Conservation (phyloP, 345 rosid genomes). For the Heritiera littoralis region DNA sequence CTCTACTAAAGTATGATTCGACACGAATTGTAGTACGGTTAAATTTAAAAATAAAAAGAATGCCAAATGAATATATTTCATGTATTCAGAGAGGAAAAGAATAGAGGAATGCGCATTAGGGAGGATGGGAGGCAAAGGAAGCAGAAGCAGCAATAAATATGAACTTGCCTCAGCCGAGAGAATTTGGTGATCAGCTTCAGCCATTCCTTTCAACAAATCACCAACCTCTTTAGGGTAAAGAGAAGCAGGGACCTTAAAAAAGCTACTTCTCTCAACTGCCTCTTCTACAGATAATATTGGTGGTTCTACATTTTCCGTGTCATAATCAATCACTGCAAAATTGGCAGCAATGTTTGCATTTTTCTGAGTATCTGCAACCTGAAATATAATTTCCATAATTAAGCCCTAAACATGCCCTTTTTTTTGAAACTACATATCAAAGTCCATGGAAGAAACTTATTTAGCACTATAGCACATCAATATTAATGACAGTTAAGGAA, state of each 20-base stretch:
- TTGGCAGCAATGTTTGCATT: conserved; percentile 66
- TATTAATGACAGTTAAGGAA: not conserved
- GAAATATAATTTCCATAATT: conserved; percentile 14
- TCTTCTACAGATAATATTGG: conserved; percentile 75
- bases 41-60: not conserved
- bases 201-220: conserved; percentile 71
- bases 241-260: conserved; percentile 58
- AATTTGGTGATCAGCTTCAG: conserved; percentile 68
- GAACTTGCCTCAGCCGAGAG: conserved; percentile 56
- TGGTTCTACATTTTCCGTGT: conserved; percentile 45
- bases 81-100: not conserved
- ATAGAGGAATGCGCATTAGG: not conserved
- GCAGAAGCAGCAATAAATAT: not conserved
- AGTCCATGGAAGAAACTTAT: not conserved
- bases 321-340: conserved; percentile 64
- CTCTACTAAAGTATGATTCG: not conserved
- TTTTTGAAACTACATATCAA: not conserved
- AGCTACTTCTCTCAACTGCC: conserved; percentile 65
- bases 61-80: not conserved
- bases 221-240: conserved; percentile 57
- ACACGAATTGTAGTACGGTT: not conserved
- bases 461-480: not conserved
- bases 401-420: conserved; percentile 20
- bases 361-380: conserved; percentile 91
- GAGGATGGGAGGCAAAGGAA: not conserved